Evolutionary conservation across 768 basidiomycete genomes (phyloP).

Genomic region (Boletus speciosus): DNA sequence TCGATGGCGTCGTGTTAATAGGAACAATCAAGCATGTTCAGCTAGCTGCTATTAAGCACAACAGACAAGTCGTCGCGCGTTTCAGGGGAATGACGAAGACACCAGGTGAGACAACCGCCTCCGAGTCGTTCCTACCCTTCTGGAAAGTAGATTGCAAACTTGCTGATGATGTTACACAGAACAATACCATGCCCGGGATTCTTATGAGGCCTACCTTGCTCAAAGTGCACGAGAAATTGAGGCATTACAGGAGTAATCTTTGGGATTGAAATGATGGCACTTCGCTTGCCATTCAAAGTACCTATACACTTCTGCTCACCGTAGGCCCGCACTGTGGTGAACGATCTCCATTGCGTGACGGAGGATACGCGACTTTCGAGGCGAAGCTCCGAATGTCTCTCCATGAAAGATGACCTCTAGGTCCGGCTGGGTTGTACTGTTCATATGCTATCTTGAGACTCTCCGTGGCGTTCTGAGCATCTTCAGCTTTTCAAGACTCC

Average conservation of each 20-base stretch:
- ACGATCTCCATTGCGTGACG: not conserved
- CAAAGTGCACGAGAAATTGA: slow-evolving; percentile 61
- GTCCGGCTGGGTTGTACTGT: not conserved
- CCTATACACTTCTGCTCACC: not conserved
- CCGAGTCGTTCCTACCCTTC: not conserved
- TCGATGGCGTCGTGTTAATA: slow-evolving; percentile 24
- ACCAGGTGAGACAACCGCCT: slow-evolving; percentile 38
- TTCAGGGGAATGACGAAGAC: slow-evolving; percentile 53
- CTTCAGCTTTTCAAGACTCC: not conserved
- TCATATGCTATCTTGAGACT: too few relatives aligned
- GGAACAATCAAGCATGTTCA: slow-evolving; percentile 89
- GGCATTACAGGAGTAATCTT: slow-evolving; percentile 55
- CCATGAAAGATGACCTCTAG: not conserved
- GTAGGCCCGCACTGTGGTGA: not conserved
- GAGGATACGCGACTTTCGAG: not conserved
- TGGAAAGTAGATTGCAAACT: not conserved
- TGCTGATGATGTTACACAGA: slow-evolving; percentile 28
- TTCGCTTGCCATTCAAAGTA: not conserved
- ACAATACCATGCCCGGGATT: slow-evolving; percentile 49
- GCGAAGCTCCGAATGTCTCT: too few relatives aligned
- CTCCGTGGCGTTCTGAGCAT: not conserved
- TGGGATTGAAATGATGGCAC: not conserved
- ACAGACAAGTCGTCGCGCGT: slow-evolving; percentile 66
- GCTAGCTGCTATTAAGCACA: slow-evolving; percentile 69
- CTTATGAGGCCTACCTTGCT: slow-evolving; percentile 55